Evolutionary conservation across 768 basidiomycete genomes (phyloP), one percentile per base, ranked within the genome.

Genomic region (Mrakia gelida): DNA sequence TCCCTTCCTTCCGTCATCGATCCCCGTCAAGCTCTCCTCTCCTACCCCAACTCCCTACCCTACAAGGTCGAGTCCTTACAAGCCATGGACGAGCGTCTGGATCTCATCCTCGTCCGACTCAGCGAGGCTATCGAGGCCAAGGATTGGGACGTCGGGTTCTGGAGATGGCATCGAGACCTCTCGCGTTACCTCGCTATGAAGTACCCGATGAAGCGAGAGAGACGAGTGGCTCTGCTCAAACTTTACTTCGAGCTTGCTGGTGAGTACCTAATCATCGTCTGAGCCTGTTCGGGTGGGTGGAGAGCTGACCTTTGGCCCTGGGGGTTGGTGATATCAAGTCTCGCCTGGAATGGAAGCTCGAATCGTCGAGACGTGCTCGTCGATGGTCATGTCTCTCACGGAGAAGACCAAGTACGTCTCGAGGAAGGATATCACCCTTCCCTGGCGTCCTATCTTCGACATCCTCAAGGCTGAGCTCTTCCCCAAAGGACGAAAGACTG

Each of bases 131-230:
- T 92, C 30, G 88, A 91, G 79, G 92, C 93, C 5, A 90, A 89
- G 81, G 93, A 95, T 83, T 95, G 89, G 84, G 92, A 93, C 56
- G 88, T 90, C 74, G 92, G 92, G 10, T 88, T 94, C 78, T 79
- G 90, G 65, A 91, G 85, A 91, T 92, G 92, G 92, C 91, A 82
- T 88, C 30, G 75, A 15, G 78, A 75, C 52, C 74, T 79, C 3
- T 23, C 18, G 3, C 43, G 78, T 2, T 79, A 71, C 65, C 38
- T 74, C n/a, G 73, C 76, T 2, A 71, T 71, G 59, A 77, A 77
- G 82, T 94, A 94, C 82, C 93, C 92, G 52, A 90, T 95, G 81
- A 92, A 92, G 75, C 91, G 91, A 82, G 89, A 90, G 79, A 91
- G 89, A 81, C 88, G 93, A 75, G 89, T 94, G 74, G 86, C 85